A percentile compares a stretch with the other conserved stretches of the same genome.
phyloP scores from a whole-genome alignment of 768 basidiomycete species.

The Ephemerocybe angulata region DNA sequence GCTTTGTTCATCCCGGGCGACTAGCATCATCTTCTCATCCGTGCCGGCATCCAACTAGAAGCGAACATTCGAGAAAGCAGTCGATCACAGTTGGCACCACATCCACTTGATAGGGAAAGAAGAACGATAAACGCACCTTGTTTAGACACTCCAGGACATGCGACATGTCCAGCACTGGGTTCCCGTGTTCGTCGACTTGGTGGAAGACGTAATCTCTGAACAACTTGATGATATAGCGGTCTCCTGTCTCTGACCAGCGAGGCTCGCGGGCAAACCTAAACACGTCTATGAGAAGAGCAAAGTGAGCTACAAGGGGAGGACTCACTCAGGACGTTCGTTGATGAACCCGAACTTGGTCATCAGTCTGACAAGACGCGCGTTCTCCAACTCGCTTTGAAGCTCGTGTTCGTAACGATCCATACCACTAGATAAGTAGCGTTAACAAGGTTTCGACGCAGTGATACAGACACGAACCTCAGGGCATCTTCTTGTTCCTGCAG shows the following conservation, averaged over 20 bases:
- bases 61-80: neutral
- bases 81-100: neutral
- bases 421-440: conserved; percentile 61
- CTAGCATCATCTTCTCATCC: conserved; percentile 93
- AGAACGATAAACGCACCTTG: conserved; percentile 55
- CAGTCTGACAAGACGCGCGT: conserved; percentile 84
- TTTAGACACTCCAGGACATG: conserved; percentile 92
- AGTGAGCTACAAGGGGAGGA: neutral
- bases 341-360: conserved; percentile 96
- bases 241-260: conserved; percentile 97
- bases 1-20: conserved; percentile 93
- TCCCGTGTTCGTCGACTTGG: conserved; percentile 87
- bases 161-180: conserved; percentile 83
- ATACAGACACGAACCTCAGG: conserved; percentile 66
- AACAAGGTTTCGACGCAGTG: too few relatives aligned
- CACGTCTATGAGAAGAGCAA: neutral
- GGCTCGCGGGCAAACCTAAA: conserved; percentile 84
- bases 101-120: neutral
- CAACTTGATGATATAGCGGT: conserved; percentile 95
- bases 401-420: conserved; percentile 81
- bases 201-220: conserved; percentile 99
- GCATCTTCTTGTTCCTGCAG: conserved; percentile 81
- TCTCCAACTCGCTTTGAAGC: conserved; percentile 86
- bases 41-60: conserved; percentile 84
- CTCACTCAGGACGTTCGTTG: conserved; percentile 95